Evolutionary conservation across 2,329 filamentous ascomycete genomes (phyloP).

Genomic region (Lasiodiplodia citricola): DNA sequence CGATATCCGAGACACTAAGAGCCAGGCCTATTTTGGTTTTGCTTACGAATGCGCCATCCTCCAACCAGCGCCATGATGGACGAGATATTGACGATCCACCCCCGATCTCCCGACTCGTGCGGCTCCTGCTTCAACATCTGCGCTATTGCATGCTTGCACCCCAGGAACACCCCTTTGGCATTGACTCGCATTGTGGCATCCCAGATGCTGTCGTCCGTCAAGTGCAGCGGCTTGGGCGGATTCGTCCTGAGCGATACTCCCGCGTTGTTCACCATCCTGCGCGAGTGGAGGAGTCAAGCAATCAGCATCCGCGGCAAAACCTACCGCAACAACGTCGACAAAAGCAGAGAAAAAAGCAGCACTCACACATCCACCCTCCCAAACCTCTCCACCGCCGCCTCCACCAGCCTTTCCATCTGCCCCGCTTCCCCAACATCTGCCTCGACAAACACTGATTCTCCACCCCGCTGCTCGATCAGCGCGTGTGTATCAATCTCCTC

Average conservation of each 20-base stretch:
- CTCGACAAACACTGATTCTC: slow-evolving; percentile 31
- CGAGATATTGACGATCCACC: slow-evolving; percentile 61
- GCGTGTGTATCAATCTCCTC: slow-evolving; percentile 24
- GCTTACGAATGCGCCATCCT: slow-evolving; percentile 29
- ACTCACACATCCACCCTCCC: slow-evolving; percentile 40
- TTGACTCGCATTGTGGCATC: slow-evolving; percentile 41
- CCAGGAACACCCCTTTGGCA: slow-evolving; percentile 41
- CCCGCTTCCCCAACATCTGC: slow-evolving; percentile 34
- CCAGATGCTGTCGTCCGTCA: slow-evolving; percentile 35
- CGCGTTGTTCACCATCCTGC: slow-evolving; percentile 38
- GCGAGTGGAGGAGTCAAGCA: neutral
- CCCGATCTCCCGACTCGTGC: slow-evolving; percentile 42
- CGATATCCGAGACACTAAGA: no score
- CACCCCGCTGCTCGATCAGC: slow-evolving; percentile 25
- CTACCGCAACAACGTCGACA: neutral
- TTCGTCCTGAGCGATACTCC: slow-evolving; percentile 38
- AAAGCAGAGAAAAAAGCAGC: neutral
- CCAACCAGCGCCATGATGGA: slow-evolving; percentile 47
- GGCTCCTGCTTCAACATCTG: slow-evolving; percentile 42
- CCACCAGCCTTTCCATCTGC: slow-evolving; percentile 30
- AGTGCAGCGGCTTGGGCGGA: slow-evolving; percentile 31
- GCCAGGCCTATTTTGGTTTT: neutral
- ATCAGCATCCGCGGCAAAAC: neutral
- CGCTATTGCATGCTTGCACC: slow-evolving; percentile 39
- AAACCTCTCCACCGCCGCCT: slow-evolving; percentile 31